Conservation (phyloP, 306 rosid genomes). For the Mimosa bimucronata region DNA sequence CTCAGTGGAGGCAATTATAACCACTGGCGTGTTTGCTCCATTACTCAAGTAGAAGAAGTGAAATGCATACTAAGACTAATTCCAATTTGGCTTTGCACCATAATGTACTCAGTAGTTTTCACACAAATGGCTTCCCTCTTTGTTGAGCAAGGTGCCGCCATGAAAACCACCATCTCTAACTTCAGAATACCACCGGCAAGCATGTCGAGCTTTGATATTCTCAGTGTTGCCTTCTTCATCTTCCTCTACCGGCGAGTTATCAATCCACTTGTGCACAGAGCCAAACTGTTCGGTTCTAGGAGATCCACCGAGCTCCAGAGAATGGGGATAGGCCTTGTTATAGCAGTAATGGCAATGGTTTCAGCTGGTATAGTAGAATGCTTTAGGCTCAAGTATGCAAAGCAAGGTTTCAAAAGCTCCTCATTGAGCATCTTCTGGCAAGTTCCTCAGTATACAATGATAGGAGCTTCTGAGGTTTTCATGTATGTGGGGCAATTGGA, state of each 20-base stretch:
- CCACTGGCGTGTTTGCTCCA: slow-evolving; percentile 67
- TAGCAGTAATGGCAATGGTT: slow-evolving; percentile 65
- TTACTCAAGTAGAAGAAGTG: slow-evolving; percentile 83
- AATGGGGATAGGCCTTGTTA: slow-evolving; percentile 73
- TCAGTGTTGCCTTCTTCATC: slow-evolving; percentile 60
- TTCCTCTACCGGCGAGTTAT: slow-evolving; percentile 56
- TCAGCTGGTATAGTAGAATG: slow-evolving; percentile 67
- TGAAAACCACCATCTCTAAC: slow-evolving; percentile 50
- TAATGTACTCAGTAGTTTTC: slow-evolving; percentile 74
- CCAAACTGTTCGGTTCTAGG: slow-evolving; percentile 43
- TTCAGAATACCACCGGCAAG: slow-evolving; percentile 75
- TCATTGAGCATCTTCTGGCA: slow-evolving; percentile 75
- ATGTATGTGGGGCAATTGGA: slow-evolving; percentile 80
- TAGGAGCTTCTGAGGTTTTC: slow-evolving; percentile 78
- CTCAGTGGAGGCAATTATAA: slow-evolving; percentile 22
- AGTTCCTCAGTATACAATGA: slow-evolving; percentile 67
- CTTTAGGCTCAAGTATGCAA: slow-evolving; percentile 53
- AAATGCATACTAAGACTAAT: slow-evolving; percentile 70
- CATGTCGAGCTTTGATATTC: slow-evolving; percentile 73
- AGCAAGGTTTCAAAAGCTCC: slow-evolving; percentile 53
- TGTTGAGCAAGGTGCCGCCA: slow-evolving; percentile 78
- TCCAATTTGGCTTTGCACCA: slow-evolving; percentile 82
- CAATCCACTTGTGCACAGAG: slow-evolving; percentile 53
- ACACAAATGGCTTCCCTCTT: slow-evolving; percentile 85
- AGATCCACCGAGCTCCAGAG: slow-evolving; percentile 65